A percentile compares a stretch with the other conserved stretches of the same genome.
These are phyloP conservation scores for Chytriomyces confervae DNA, from an alignment of 192 early-diverging fungal genomes.

Conservation along the genomic window DNA sequence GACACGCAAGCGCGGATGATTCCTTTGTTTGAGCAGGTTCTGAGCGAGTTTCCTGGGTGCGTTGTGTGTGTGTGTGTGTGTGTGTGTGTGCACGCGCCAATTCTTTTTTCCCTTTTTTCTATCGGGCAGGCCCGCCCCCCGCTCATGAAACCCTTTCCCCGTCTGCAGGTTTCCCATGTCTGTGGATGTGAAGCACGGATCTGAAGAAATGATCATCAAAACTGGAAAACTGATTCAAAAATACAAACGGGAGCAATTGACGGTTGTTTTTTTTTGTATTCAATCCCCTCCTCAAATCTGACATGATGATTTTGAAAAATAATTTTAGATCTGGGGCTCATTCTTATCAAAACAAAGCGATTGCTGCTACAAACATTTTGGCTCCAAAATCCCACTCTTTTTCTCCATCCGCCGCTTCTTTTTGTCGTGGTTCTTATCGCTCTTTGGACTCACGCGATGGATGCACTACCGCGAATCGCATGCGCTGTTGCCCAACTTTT, in stretches of 20 bases:
- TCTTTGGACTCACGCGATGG: conserved; percentile 43
- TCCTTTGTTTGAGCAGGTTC: conserved; percentile 46
- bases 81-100: background rate
- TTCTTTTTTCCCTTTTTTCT: background rate
- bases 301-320: too few relatives aligned
- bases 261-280: too few relatives aligned
- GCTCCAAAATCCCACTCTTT: conserved; percentile 49
- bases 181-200: conserved; percentile 55
- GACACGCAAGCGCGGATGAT: conserved; percentile 43
- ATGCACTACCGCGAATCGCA: conserved; percentile 49
- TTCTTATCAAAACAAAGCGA: conserved; percentile 30
- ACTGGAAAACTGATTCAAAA: conserved; percentile 48
- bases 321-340: conserved; percentile 48
- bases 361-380: conserved; percentile 43
- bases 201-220: conserved; percentile 46
- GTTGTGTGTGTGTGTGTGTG: background rate
- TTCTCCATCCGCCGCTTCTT: conserved; percentile 38
- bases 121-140: background rate
- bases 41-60: conserved; percentile 53
- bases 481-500: conserved; percentile 47
- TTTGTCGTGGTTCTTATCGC: conserved; percentile 33
- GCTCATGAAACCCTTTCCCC: too few relatives aligned
- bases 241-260: conserved; percentile 33
- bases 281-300: too few relatives aligned
- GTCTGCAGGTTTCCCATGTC: conserved; percentile 58